Base-by-base conservation (phyloP, 2,329 filamentous ascomycete genomes). In the Claviceps sp. region DNA sequence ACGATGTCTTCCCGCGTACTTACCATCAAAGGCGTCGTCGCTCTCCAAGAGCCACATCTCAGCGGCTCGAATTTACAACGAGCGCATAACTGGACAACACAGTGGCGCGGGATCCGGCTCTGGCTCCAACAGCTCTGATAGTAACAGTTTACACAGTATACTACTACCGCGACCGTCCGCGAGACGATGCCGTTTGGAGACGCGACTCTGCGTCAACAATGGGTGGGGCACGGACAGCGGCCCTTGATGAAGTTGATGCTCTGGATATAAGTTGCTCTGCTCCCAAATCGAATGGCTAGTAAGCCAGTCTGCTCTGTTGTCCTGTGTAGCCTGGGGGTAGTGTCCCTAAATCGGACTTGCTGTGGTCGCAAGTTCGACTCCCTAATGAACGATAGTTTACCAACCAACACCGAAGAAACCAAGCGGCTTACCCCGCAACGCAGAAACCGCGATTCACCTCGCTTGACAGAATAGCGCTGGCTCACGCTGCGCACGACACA, bases 21-120 rank as follows among this genome's bases (percentile, higher is more conserved):
- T 61, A 68, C 73, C 70, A 52, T 70, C 67, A 53, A 82, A 76
- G 50, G 75, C 70, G 54, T 76, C 74, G 42, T 77, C 71, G 60
- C 76, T 78, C 59, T 82, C 78, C 47, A 85, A 67, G 54, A 84
- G 73, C 82, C 82, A 85, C 82, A 85, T 85, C 46, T 54, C 19
- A 7, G 47, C 17, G 39, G 17, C 50, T 24, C 37, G 17, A 16
- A 6, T 34, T 13, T 3, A 26, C 5, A 7, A 24, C 10, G 7
- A 14, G 40, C 40, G 41, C 51, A 47, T 49, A 7, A 2, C 19
- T 22, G 19, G 14, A 37, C n/a, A 11, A 40, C 7, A 7, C n/a
- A 37, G 30, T 14, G 24, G 30, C 24, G 17, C n/a, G 34, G 11
- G 19, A 26, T 17, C 4, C 41, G 11, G n/a, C n/a, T 44, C 14